phyloP scores from a whole-genome alignment of 2,329 filamentous ascomycete species.

The Rhynchosporium agropyri region DNA sequence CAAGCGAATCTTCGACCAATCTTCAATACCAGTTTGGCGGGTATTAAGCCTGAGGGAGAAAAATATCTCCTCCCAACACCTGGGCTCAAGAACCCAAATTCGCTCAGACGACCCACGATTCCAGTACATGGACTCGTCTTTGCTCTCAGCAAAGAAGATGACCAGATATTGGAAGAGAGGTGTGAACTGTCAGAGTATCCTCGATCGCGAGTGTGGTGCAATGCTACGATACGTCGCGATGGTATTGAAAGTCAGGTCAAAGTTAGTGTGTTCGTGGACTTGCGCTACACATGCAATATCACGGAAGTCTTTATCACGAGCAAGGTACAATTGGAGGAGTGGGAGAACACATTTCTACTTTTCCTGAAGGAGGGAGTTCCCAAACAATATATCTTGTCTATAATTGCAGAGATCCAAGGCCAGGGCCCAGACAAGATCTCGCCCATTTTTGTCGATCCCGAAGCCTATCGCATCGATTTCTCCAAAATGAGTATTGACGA shows the following conservation, averaged over 20 bases:
- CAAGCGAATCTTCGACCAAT: slow-evolving; percentile 1
- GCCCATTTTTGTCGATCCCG: background rate
- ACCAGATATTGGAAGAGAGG: background rate
- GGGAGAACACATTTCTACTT: background rate
- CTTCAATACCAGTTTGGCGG: background rate
- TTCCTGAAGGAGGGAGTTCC: background rate
- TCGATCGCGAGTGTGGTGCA: background rate
- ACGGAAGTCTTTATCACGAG: background rate
- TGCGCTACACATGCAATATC: background rate
- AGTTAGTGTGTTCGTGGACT: background rate
- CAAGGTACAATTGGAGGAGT: background rate
- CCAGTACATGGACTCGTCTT: background rate
- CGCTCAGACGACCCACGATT: too few relatives aligned
- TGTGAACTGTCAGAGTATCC: background rate
- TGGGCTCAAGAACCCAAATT: background rate
- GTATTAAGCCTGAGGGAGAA: background rate
- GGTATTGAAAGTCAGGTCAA: background rate
- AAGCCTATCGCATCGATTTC: background rate
- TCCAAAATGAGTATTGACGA: background rate
- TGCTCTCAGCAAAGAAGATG: background rate
- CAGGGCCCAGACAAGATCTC: background rate
- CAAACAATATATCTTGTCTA: background rate
- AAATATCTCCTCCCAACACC: slow-evolving; percentile 7
- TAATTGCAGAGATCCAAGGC: background rate
- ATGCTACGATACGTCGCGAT: background rate